Evolutionary conservation across 1,284 basidiomycete species (phyloP).

Genomic region (Xerocomus nothofagi): DNA sequence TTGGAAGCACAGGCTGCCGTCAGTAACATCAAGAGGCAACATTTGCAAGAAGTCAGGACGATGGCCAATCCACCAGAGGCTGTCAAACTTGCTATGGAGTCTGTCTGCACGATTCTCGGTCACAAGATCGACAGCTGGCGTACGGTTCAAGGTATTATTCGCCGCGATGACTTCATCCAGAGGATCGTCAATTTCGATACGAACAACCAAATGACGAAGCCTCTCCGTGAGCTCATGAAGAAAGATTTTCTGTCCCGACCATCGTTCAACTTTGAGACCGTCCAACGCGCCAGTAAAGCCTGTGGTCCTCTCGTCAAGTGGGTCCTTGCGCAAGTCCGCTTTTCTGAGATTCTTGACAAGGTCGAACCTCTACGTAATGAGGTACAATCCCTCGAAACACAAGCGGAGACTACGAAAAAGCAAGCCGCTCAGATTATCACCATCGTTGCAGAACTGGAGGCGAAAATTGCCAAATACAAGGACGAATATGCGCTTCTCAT

Average conservation of each 20-base stretch:
- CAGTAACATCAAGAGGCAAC: slow-evolving; percentile 96
- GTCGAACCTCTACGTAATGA: slow-evolving; percentile 97
- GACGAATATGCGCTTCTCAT: slow-evolving; percentile 97
- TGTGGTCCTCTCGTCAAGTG: slow-evolving; percentile 99
- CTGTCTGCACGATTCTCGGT: slow-evolving; percentile 96
- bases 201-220: slow-evolving; percentile 84
- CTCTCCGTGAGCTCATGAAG: slow-evolving; percentile 90
- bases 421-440: slow-evolving; percentile 88
- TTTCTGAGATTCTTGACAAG: slow-evolving; percentile 97
- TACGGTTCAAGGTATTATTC: slow-evolving; percentile 94
- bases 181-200: slow-evolving; percentile 98
- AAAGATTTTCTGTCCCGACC: slow-evolving; percentile 90
- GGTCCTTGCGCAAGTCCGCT: slow-evolving; percentile 96
- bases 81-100: slow-evolving; percentile 99
- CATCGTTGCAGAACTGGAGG: slow-evolving; percentile 92
- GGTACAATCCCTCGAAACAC: slow-evolving; percentile 88
- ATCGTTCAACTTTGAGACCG: slow-evolving; percentile 93
- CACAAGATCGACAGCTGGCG: slow-evolving; percentile 98
- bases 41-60: slow-evolving; percentile 95
- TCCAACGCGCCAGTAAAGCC: slow-evolving; percentile 94
- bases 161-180: slow-evolving; percentile 96
- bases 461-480: slow-evolving; percentile 93
- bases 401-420: slow-evolving; percentile 91
- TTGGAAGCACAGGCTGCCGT: slow-evolving; percentile 94
- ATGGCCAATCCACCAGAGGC: slow-evolving; percentile 99